These are phyloP conservation scores for Eleusine indica DNA, from an alignment of 176 grass and related monocot genomes.

Conservation along the genomic window DNA sequence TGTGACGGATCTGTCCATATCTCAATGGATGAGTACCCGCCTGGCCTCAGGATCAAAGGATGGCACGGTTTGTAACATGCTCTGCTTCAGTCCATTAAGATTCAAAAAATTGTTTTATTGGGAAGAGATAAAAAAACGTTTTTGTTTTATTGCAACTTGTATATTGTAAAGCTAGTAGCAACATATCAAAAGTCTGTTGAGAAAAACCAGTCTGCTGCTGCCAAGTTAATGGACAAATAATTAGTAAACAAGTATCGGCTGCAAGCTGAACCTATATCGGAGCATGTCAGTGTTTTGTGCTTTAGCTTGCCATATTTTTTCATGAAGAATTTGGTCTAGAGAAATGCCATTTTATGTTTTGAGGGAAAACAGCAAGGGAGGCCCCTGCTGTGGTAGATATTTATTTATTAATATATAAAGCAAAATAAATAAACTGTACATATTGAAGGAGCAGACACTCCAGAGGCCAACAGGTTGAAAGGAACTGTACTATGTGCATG, in stretches of 20 bases:
- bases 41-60: slow-evolving; percentile 95
- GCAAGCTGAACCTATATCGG: not conserved
- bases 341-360: slow-evolving; percentile 17
- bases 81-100: not conserved
- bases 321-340: not conserved
- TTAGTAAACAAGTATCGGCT: not conserved
- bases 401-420: no score
- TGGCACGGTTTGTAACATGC: slow-evolving; percentile 76
- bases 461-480: no score
- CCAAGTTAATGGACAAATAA: no score
- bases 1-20: slow-evolving; percentile 91
- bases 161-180: not conserved
- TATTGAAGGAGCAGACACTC: no score
- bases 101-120: not conserved
- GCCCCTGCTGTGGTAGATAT: no score
- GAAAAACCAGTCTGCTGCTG: no score
- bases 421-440: no score
- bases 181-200: no score
- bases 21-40: slow-evolving; percentile 98
- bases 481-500: no score
- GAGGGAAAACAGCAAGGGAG: no score
- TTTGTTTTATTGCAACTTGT: not conserved
- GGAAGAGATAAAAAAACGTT: not conserved
- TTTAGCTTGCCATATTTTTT: slow-evolving; percentile 6
- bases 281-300: not conserved